Percentiles rank a stretch among this genome's conserved stretches.
Conservation (phyloP, 2,329 filamentous ascomycete genomes). For the Colletotrichum somersetense region DNA sequence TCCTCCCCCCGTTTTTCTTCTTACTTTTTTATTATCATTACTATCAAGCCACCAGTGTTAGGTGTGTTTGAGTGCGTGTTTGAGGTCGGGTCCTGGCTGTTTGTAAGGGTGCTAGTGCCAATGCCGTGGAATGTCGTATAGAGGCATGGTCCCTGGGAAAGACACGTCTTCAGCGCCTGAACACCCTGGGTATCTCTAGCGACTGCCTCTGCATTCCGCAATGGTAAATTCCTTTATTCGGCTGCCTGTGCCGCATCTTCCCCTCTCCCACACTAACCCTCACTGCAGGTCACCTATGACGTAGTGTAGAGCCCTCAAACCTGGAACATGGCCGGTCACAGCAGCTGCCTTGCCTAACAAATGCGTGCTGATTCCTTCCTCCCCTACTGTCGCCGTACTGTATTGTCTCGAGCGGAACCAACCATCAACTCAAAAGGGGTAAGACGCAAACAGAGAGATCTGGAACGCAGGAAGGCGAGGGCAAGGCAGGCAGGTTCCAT, state of each 20-base stretch:
- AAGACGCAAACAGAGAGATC: background rate
- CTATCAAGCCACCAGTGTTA: background rate
- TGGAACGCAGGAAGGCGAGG: conserved; percentile 3
- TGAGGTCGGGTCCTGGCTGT: background rate
- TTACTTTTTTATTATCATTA: too few species aligned
- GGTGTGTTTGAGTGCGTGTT: background rate
- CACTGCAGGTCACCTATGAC: conserved; percentile 29
- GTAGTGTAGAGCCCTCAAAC: conserved; percentile 33
- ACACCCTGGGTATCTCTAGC: background rate
- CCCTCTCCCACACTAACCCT: conserved; percentile 18
- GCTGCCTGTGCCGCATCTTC: background rate
- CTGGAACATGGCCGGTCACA: conserved; percentile 23
- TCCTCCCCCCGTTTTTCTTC: too few species aligned
- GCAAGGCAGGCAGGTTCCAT: background rate
- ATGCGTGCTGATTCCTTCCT: background rate
- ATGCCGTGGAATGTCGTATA: conserved; percentile 4
- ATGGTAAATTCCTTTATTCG: background rate
- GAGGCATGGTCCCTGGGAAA: background rate
- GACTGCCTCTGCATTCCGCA: background rate
- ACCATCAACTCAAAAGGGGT: background rate
- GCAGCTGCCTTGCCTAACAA: background rate
- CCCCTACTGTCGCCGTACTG: background rate
- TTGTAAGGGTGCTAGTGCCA: background rate
- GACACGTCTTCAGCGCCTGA: background rate
- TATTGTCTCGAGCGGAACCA: conserved; percentile 33